Evolutionary conservation across 1,139 yeast genomes (phyloP), one percentile per base, ranked within the genome.

Genomic region (Blastobotrys arbuscula): DNA sequence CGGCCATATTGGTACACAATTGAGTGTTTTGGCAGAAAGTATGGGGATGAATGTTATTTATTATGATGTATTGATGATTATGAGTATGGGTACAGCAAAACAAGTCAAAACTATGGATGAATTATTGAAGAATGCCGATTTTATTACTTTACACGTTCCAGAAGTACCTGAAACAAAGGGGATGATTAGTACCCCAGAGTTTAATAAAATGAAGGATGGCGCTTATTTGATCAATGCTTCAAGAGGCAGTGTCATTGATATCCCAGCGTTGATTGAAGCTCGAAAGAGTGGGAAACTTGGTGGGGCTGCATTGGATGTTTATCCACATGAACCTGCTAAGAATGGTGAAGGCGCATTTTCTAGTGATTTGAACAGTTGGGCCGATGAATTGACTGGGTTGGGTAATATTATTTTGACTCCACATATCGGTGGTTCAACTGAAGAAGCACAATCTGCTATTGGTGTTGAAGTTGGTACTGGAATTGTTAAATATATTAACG

Each of bases 401-500:
- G 81, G 94, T 72, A 94, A 92, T 68, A 83, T 92, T 50, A 89
- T 94, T 55, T 77, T 92, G 64, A 84, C 97, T 50, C 99, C 99
- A 35, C 99, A 92, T 66, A 92, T 92, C 62, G 99, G 99, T 73
- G 98, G 98, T 56, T 89, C 97, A 45, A 92, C 99, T 44, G 97
- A 92, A 71, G 99, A 92, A 74, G 98, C 98, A 31, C 99, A 92
- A 76, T 80, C 89, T 53, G 96, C 97, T 45, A 92, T 92, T 66
- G 98, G 99, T 71, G 76, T 90, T 54, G 99, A 92, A 73, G 99
- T 92, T 53, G 89, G 84, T 51, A 76, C 85, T 44, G 81, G 96
- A 30, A 77, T 92, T 64, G 76, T 90, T 57, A 88, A 87, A 68
- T 94, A 89, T 74, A 84, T 92, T 67, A 92, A 90, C 70, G 98